Percentiles rank a stretch among this genome's conserved stretches.
Conservation (phyloP, 2,329 filamentous ascomycete species). For the Epichloe coenophiala region DNA sequence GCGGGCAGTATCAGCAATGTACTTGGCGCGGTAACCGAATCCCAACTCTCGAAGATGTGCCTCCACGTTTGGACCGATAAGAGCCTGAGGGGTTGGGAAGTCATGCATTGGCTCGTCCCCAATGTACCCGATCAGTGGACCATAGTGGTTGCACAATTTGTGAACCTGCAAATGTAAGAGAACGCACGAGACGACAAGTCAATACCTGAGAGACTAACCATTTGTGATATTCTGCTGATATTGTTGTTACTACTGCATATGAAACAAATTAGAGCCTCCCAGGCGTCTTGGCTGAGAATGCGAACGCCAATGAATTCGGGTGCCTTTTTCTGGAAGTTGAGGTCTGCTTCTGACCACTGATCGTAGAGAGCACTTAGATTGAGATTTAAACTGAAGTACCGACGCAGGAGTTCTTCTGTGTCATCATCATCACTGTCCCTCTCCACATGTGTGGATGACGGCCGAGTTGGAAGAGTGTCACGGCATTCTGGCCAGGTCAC, state of each 20-base stretch:
- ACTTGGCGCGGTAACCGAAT: slow-evolving; percentile 90
- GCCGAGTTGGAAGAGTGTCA: slow-evolving; percentile 7
- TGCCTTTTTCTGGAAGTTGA: slow-evolving; percentile 80
- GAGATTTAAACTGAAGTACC: slow-evolving; percentile 80
- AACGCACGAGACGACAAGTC: no score
- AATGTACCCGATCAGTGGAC: slow-evolving; percentile 58
- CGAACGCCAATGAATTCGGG: slow-evolving; percentile 81
- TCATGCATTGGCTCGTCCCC: slow-evolving; percentile 67
- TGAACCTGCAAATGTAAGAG: slow-evolving; percentile 40
- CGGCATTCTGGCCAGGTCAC: slow-evolving; percentile 41
- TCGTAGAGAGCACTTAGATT: slow-evolving; percentile 65
- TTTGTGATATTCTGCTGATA: slow-evolving; percentile 85
- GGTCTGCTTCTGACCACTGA: slow-evolving; percentile 73
- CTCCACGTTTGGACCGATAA: slow-evolving; percentile 68
- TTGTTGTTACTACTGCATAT: slow-evolving; percentile 99
- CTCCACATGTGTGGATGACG: slow-evolving; percentile 1
- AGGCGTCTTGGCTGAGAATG: slow-evolving; percentile 87
- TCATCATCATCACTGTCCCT: slow-evolving; percentile 39
- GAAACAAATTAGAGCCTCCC: slow-evolving; percentile 87
- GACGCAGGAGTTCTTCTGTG: slow-evolving; percentile 57
- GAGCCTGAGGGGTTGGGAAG: slow-evolving; percentile 63
- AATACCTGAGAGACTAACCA: slow-evolving; percentile 41
- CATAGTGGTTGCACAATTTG: slow-evolving; percentile 80
- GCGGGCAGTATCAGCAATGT: slow-evolving; percentile 73
- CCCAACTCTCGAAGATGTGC: slow-evolving; percentile 66